Base-by-base conservation (phyloP, 345 rosid genomes). In the Rhizophora apiculata region DNA sequence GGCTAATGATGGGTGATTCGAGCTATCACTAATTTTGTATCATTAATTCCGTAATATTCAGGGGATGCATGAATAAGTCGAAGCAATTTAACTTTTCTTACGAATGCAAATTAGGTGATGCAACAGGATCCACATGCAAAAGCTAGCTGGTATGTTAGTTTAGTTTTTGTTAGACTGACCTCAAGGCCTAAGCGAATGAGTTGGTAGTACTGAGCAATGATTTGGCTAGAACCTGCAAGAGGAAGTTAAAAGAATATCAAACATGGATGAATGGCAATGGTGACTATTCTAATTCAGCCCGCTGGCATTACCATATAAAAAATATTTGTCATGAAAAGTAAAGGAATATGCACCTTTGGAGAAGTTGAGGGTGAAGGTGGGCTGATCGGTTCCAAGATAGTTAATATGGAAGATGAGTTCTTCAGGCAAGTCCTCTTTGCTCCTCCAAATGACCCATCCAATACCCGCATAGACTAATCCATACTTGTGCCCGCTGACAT, bases 361-460 rank as follows among this genome's bases (percentile, higher is more conserved):
- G 69, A 74, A 74, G 56, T 74, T 74, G 68, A 74, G 78, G 22
- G 78, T 74, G 59, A 74, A 74, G 8, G 78, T 74, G 2, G 78
- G 78, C 10, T 74, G 78, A 59, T 74, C 78, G 51, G 74, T 66
- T 56, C 78, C 78, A 48, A 74, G 78, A 48, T 74, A 69, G 29
- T 74, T 74, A 34, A 74, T 74, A 64, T 74, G 74, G 46, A 74
- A 74, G 65, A 74, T 69, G 11, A 74, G 78, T 21, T 74, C 78
- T 1, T 69, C 78, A 15, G 78, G 78, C 70, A 74, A 64, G 26
- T 74, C 73, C 22, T 64, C 78, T n/a, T 68, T 68, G 69, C 7
- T 74, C 57, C 70, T 74, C 78, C 78, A 74, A 27, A 74, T 69
- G 43, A 69, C 73, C 78, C 78, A 74, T 7, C 78, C 78, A 22